Evolutionary conservation across 2,329 filamentous ascomycete species (phyloP).

Genomic region (Albophoma yamanashiensis): DNA sequence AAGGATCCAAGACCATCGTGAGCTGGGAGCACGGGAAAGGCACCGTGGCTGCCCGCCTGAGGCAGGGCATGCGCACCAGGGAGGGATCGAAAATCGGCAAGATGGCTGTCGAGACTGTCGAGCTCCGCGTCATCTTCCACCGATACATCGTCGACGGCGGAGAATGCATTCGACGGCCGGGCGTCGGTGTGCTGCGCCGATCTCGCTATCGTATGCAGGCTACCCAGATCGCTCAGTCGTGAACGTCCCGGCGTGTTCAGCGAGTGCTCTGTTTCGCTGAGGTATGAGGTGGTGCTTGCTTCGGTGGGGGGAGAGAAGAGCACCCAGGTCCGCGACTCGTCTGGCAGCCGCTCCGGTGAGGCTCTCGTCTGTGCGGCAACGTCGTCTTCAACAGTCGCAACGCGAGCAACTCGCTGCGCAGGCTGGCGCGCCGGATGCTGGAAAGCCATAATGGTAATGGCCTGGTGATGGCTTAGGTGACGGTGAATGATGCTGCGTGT

Average conservation of each 20-base stretch:
- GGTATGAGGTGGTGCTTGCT: slow-evolving; percentile 51
- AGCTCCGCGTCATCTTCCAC: slow-evolving; percentile 65
- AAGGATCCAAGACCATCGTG: slow-evolving; percentile 93
- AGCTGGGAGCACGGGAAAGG: slow-evolving; percentile 66
- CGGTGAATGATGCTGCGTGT: not conserved
- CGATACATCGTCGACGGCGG: slow-evolving; percentile 24
- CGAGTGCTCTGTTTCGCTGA: slow-evolving; percentile 56
- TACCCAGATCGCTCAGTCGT: slow-evolving; percentile 70
- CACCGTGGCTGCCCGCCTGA: slow-evolving; percentile 26
- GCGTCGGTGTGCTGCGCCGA: slow-evolving; percentile 42
- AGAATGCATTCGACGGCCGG: slow-evolving; percentile 25
- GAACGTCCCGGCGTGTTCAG: slow-evolving; percentile 59
- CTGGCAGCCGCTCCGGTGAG: slow-evolving; percentile 28
- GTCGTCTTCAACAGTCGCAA: slow-evolving; percentile 27
- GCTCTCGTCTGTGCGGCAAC: slow-evolving; percentile 11
- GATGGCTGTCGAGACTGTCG: slow-evolving; percentile 85
- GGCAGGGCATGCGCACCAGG: slow-evolving; percentile 19
- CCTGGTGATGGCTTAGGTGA: not conserved
- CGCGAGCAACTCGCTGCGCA: slow-evolving; percentile 35
- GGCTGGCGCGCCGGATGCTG: slow-evolving; percentile 47
- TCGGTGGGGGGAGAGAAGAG: slow-evolving; percentile 74
- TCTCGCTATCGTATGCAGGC: slow-evolving; percentile 57
- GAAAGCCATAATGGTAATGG: slow-evolving; percentile 41
- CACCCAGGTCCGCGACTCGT: slow-evolving; percentile 88
- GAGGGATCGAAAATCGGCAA: slow-evolving; percentile 73